phyloP scores from a whole-genome alignment of 805 yeast genomes.

The Ogataea trehaloabstinens region DNA sequence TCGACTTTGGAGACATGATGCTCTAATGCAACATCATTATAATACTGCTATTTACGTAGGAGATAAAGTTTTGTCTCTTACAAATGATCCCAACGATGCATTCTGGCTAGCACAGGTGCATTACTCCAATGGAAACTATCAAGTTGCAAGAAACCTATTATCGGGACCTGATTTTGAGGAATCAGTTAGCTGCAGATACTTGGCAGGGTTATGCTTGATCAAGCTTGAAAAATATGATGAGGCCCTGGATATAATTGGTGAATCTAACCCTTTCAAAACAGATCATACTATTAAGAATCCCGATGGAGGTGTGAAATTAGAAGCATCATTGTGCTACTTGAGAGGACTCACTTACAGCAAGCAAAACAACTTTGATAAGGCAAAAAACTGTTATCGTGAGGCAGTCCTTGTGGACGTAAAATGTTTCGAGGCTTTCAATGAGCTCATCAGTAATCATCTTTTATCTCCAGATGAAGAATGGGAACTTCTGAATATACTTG shows the following conservation, averaged over 20 bases:
- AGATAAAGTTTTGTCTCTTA: conserved; percentile 80
- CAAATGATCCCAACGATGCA: conserved; percentile 88
- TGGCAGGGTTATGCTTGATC: conserved; percentile 71
- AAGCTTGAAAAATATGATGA: conserved; percentile 81
- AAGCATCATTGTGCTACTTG: conserved; percentile 81
- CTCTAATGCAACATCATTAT: conserved; percentile 87
- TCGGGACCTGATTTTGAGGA: conserved; percentile 53
- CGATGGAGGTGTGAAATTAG: conserved; percentile 85
- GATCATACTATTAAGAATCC: conserved; percentile 39
- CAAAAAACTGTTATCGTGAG: conserved; percentile 82
- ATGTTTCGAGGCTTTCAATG: conserved; percentile 90
- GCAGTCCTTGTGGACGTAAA: conserved; percentile 86
- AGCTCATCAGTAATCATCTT: conserved; percentile 66
- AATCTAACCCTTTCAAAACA: conserved; percentile 64
- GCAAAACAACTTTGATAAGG: conserved; percentile 79
- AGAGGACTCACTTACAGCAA: conserved; percentile 81
- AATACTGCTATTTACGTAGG: conserved; percentile 88
- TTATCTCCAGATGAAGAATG: conserved; percentile 85
- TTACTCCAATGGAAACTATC: conserved; percentile 70
- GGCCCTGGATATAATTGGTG: conserved; percentile 84
- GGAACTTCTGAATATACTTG: conserved; percentile 64
- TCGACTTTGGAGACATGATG: conserved; percentile 91
- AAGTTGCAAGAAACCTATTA: conserved; percentile 73
- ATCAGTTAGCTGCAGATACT: conserved; percentile 74
- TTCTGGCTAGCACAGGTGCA: conserved; percentile 95